Conservation (phyloP, 1,284 basidiomycete species). For the Papiliotrema fonsecae region DNA sequence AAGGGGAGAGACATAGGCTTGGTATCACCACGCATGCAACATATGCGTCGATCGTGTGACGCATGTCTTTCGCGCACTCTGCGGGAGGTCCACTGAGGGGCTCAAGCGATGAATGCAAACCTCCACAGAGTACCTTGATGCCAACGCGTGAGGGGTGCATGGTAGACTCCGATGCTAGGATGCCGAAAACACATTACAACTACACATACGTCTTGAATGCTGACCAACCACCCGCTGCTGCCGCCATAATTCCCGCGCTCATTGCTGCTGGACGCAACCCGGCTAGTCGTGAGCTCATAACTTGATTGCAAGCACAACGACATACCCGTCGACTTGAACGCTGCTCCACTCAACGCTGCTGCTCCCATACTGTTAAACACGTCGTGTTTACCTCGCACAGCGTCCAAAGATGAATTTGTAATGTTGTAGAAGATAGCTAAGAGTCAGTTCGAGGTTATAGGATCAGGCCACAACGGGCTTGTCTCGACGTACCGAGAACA, state of each 20-base stretch:
- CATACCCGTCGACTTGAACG: conserved; percentile 92
- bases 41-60: too few relatives aligned
- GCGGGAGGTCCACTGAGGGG: too few relatives aligned
- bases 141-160: too few relatives aligned
- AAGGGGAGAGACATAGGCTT: conserved; percentile 3
- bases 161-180: too few relatives aligned
- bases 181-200: too few relatives aligned
- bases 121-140: too few relatives aligned
- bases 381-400: conserved; percentile 85
- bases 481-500: conserved; percentile 67
- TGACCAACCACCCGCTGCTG: conserved; percentile 4
- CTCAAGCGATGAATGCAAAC: too few relatives aligned
- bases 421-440: conserved; percentile 92
- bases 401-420: conserved; percentile 90
- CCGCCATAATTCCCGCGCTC: conserved; percentile 10
- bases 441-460: conserved; percentile 35
- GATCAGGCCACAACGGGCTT: not conserved
- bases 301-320: conserved; percentile 23
- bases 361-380: conserved; percentile 84
- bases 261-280: conserved; percentile 4
- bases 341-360: conserved; percentile 80
- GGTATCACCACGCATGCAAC: not conserved
- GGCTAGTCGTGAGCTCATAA: conserved; percentile 2
- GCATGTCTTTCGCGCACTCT: too few relatives aligned
- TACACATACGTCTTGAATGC: conserved; percentile 4